Conservation (phyloP, 2,329 filamentous ascomycete species). For the Fusarium pilosicola region DNA sequence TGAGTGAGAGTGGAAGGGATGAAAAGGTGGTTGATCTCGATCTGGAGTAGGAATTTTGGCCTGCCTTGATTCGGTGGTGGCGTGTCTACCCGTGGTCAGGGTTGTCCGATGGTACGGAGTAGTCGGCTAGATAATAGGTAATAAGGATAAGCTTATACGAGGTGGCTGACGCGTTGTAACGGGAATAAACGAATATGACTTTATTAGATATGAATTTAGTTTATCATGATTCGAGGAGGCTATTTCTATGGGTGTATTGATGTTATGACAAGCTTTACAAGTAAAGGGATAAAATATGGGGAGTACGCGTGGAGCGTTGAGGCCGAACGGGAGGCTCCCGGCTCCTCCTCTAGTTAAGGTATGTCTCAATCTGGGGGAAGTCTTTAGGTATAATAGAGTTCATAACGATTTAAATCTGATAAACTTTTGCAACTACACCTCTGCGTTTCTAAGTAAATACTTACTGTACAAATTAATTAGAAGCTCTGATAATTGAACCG, state of each 20-base stretch:
- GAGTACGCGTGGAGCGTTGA: slow-evolving; percentile 28
- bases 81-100: slow-evolving; percentile 20
- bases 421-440: neutral
- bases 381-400: neutral
- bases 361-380: neutral
- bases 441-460: neutral
- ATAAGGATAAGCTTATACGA: slow-evolving; percentile 4
- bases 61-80: slow-evolving; percentile 31
- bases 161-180: slow-evolving; percentile 13
- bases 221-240: neutral
- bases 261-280: slow-evolving; percentile 2
- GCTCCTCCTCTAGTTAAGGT: neutral
- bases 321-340: neutral
- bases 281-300: slow-evolving; percentile 20
- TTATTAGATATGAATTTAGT: neutral
- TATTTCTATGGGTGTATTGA: neutral
- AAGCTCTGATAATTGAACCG: neutral
- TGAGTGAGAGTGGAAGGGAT: slow-evolving; percentile 13
- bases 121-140: neutral
- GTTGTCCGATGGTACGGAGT: slow-evolving; percentile 16
- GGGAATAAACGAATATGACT: neutral
- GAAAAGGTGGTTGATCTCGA: slow-evolving; percentile 24
- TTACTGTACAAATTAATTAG: too few species aligned
- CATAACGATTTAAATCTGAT: neutral
- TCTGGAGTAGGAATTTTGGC: slow-evolving; percentile 24